Conservation (phyloP, 371 early-diverging fungal genomes). For the Mortierella polycephala region DNA sequence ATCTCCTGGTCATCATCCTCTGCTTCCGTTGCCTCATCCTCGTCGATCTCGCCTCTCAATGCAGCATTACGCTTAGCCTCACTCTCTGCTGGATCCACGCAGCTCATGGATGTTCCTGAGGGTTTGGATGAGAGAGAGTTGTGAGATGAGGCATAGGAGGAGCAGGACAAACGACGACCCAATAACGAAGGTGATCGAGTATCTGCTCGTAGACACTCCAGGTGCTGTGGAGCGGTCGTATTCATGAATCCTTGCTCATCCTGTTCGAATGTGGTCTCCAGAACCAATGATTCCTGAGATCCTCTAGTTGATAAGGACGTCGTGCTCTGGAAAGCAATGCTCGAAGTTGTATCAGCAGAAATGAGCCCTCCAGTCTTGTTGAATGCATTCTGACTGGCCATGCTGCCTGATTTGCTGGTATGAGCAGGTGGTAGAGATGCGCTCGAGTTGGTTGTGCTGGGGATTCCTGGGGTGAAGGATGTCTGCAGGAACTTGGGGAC, state of each 20-base stretch:
- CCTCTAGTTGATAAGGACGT: constrained; percentile 18
- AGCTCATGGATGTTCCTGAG: constrained; percentile 12
- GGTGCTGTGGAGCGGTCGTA: constrained; percentile 4
- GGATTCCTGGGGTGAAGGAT: not conserved
- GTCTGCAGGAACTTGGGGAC: constrained; percentile 45
- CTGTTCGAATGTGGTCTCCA: not conserved
- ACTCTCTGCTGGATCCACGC: not conserved
- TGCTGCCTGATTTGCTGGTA: constrained; percentile 27
- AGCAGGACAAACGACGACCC: constrained; percentile 26
- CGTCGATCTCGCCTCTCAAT: constrained; percentile 6
- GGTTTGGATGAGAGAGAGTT: constrained; percentile 23
- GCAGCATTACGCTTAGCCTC: not conserved
- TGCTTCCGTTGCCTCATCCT: not conserved
- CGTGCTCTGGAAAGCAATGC: not conserved
- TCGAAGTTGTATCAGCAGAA: not conserved
- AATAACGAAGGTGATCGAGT: not conserved
- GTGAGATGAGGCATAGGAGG: constrained; percentile 16
- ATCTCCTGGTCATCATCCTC: not conserved
- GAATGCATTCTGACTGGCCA: constrained; percentile 3
- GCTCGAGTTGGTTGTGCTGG: not conserved
- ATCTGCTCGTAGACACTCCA: constrained; percentile 20
- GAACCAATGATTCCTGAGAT: constrained; percentile 28
- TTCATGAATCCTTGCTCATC: constrained; percentile 2
- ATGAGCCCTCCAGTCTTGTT: not conserved
- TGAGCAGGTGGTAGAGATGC: constrained; percentile 14